phyloP scores from a whole-genome alignment of 1,284 basidiomycete species.

The Cryptococcus hybrid region DNA sequence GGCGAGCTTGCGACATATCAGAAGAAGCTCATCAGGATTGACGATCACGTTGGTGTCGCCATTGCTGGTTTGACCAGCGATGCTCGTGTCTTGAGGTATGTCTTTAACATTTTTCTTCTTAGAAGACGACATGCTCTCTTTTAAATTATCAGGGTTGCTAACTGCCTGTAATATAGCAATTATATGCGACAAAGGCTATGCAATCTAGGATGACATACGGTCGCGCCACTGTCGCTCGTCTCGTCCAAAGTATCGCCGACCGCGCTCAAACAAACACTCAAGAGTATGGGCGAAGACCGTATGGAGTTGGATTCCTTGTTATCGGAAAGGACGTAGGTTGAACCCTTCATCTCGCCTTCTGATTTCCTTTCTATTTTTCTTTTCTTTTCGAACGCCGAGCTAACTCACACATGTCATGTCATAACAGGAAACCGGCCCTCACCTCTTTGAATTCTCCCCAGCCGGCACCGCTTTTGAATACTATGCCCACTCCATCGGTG shows the following conservation, averaged over 20 bases:
- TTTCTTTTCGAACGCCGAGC: background rate
- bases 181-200: conserved; percentile 99
- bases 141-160: background rate
- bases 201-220: conserved; percentile 91
- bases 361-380: background rate
- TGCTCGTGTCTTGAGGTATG: conserved; percentile 90
- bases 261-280: conserved; percentile 99
- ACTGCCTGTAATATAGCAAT: conserved; percentile 62
- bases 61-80: conserved; percentile 98
- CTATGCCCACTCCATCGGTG: conserved; percentile 97
- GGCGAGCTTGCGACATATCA: conserved; percentile 98
- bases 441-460: conserved; percentile 97
- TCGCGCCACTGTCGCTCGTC: conserved; percentile 86
- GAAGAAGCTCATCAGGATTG: conserved; percentile 99
- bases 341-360: background rate
- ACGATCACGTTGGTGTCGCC: conserved; percentile 97
- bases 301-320: conserved; percentile 98
- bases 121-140: background rate
- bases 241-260: conserved; percentile 92
- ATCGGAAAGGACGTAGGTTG: conserved; percentile 76
- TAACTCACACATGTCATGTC: background rate
- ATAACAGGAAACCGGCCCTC: conserved; percentile 75
- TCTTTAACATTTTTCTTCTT: conserved; percentile 8
- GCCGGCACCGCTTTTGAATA: conserved; percentile 98
- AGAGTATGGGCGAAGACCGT: conserved; percentile 95